Base-by-base conservation (phyloP, 1,139 yeast genomes). In the Hyphopichia khmerensis region DNA sequence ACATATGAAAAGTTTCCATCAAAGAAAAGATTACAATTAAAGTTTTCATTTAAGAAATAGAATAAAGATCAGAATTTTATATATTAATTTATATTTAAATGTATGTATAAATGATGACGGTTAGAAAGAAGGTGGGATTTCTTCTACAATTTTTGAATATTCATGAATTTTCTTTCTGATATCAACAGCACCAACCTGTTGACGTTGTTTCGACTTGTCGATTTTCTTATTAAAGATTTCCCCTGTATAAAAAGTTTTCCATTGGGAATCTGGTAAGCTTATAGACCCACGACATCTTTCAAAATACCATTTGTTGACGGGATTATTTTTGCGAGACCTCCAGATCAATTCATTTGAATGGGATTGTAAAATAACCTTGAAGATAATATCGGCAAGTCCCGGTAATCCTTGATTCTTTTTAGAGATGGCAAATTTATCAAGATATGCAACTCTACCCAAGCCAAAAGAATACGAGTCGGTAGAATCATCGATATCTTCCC, bases 281-380 rank as follows among this genome's bases (percentile, higher is more conserved):
- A 80, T 61, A 21, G 87, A 81, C 0, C 96, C 96, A 32, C 77
- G 71, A 39, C 96, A 85, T 49, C 99, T 73, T 55, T 93, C 98
- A 62, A 91, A 93, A 60, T 93, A 93, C 99, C 99, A 93, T 55
- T 90, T 90, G 66, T 93, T 93, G 4, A 93, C 97, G 0, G 97
- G 96, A 58, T 93, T 93, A 43, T 67, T 77, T 47, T 78, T 78
- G 41, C 96, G 69, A 2, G 97, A 90, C 54, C 99, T 76, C 99
- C 99, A 93, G 1, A 93, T 67, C 16, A 93, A 62, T 56, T 88
- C 96, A 13, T 75, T 63, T 0, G 89, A 88, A 56, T 84, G 91
- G 36, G 83, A 66, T 41, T 79, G 80, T 9, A 81, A 67, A 68
- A 93, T 80, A 13, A 87, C 75, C 57, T 91, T 93, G 71, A 93